phyloP scores from a whole-genome alignment of 1,139 yeast genomes.

The Pichia sp. region DNA sequence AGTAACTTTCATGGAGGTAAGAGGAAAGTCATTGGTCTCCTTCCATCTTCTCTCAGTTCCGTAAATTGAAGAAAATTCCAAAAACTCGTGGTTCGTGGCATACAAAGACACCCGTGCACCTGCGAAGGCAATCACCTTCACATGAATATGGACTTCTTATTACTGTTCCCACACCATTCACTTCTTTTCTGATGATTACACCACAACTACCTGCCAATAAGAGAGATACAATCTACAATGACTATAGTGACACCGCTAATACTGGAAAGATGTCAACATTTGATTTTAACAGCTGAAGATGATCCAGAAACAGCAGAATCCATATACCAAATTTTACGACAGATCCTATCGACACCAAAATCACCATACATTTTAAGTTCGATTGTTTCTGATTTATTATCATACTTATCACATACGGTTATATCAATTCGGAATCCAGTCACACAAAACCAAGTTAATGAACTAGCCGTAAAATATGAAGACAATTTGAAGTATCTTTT shows the following conservation, averaged over 20 bases:
- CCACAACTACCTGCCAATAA: no score
- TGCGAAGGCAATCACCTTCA: no score
- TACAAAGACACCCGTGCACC: no score
- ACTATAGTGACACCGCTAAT: background rate
- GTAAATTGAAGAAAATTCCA: no score
- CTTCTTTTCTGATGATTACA: no score
- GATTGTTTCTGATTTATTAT: background rate
- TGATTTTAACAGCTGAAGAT: background rate
- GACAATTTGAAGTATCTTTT: background rate
- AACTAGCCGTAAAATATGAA: background rate
- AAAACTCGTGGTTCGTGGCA: no score
- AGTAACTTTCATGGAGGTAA: no score
- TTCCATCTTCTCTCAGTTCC: no score
- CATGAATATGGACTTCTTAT: no score
- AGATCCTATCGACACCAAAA: background rate
- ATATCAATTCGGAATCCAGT: background rate
- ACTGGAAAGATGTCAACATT: background rate
- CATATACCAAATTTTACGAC: background rate
- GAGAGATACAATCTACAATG: background rate
- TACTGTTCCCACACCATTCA: no score
- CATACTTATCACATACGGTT: background rate
- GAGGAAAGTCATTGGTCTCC: no score
- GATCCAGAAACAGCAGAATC: background rate
- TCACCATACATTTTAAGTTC: conserved; percentile 5
- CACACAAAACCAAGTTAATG: background rate